Evolutionary conservation across 116 monocot species (phyloP), one percentile per base, ranked within the genome.

Genomic region (Papilionanthe hybrid): DNA sequence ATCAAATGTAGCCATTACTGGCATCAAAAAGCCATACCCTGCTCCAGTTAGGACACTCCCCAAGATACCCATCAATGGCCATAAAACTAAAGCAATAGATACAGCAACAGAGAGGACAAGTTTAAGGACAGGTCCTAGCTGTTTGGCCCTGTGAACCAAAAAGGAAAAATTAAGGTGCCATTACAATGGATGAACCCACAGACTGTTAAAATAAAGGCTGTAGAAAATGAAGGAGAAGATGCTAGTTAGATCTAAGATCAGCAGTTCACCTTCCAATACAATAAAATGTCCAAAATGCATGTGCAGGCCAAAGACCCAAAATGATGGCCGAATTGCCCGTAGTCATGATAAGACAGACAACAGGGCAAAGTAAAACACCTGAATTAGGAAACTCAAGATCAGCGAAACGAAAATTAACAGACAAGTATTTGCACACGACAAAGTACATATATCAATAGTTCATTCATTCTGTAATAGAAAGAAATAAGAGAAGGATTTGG

Each of bases 231-330:
- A 42, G 44, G 43, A 73, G 44, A 73, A 69, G 3, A 15, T 6
- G 23, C 5, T 22, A 69, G 29, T 37, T 37, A 60, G 5, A 23
- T 60, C 60, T 60, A 60, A 5, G 23, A 22, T 37, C 69, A 37
- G 11, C 32, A 18, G 42, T 69, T 72, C 86, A 99, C 99, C 93
- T 95, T 71, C 76, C 78, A 82, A 99, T 77, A 81, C 85, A 93
- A 83, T 90, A 99, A 83, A 78, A 90, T 60, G 95, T 93, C 93
- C 93, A 99, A 47, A 93, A 19, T 72, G 73, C 81, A 80, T 99
- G 99, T 20, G 78, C 95, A 42, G 99, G 99, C 95, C 95, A 99
- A 27, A 99, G 90, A 60, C 95, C 92, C 55, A 99, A 65, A 71
- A 99, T 90, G 57, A 95, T 78, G 7, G 90, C 90, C 55, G 91